phyloP scores from a whole-genome alignment of 2,329 filamentous ascomycete genomes.

The Ophiostoma sp. region DNA sequence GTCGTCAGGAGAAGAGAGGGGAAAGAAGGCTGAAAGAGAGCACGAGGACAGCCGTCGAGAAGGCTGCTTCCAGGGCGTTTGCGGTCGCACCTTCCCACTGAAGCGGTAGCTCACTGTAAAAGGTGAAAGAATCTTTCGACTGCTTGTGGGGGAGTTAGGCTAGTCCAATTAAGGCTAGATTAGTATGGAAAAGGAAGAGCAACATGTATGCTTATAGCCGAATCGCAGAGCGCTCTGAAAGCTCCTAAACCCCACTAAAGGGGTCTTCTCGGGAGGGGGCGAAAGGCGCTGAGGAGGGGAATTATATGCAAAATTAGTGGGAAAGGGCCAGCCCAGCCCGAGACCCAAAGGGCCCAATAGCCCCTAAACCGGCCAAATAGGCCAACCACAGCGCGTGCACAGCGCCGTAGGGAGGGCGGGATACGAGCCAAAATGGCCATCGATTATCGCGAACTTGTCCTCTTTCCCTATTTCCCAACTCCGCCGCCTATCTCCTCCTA shows the following conservation, averaged over 20 bases:
- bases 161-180: neutral
- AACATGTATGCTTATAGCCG: conserved; percentile 16
- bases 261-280: conserved; percentile 13
- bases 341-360: neutral
- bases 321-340: neutral
- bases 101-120: neutral
- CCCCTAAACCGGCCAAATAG: neutral
- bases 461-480: conserved; percentile 26
- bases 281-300: conserved; percentile 5
- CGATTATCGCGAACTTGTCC: conserved; percentile 31
- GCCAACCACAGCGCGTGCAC: neutral
- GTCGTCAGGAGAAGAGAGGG: neutral
- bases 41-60: neutral
- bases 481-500: neutral
- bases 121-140: conserved; percentile 16
- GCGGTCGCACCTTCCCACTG: neutral
- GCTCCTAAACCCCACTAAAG: conserved; percentile 23
- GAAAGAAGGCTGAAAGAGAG: neutral
- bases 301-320: neutral
- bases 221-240: neutral
- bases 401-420: neutral
- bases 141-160: conserved; percentile 10
- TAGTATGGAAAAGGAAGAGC: neutral
- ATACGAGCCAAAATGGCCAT: conserved; percentile 4
- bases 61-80: neutral